Conservation (phyloP, 805 yeast species). For the Pichia cabralensis region DNA sequence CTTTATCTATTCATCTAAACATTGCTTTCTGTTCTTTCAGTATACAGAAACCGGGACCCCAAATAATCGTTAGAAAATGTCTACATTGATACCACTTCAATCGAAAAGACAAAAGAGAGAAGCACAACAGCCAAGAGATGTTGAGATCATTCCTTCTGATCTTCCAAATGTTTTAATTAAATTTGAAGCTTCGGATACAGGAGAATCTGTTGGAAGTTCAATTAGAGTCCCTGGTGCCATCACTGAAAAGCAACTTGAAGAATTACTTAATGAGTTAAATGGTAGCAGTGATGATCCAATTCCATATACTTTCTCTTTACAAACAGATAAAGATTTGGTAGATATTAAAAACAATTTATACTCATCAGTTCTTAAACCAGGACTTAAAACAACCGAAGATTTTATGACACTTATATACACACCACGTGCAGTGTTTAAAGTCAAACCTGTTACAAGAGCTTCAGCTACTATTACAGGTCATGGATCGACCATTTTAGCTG, state of each 20-base stretch:
- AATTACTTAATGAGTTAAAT: slow-evolving; percentile 70
- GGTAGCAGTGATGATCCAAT: slow-evolving; percentile 71
- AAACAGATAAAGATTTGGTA: slow-evolving; percentile 41
- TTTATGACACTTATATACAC: slow-evolving; percentile 83
- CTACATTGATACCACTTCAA: slow-evolving; percentile 89
- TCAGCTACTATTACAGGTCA: slow-evolving; percentile 93
- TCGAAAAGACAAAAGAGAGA: slow-evolving; percentile 78
- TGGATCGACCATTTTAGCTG: slow-evolving; percentile 84
- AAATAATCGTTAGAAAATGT: slow-evolving; percentile 39
- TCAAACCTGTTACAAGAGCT: slow-evolving; percentile 80
- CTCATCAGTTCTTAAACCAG: slow-evolving; percentile 75
- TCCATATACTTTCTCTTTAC: slow-evolving; percentile 78
- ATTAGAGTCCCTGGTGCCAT: slow-evolving; percentile 87
- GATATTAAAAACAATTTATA: slow-evolving; percentile 77
- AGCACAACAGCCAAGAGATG: slow-evolving; percentile 74
- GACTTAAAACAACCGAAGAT: slow-evolving; percentile 85
- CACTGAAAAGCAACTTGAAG: slow-evolving; percentile 77
- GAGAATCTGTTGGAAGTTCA: slow-evolving; percentile 74
- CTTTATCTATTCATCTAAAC: neutral
- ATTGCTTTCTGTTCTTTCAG: no score
- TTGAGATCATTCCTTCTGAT: slow-evolving; percentile 62
- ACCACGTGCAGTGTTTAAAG: slow-evolving; percentile 92
- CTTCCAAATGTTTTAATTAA: slow-evolving; percentile 80
- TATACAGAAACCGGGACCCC: neutral
- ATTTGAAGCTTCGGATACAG: slow-evolving; percentile 90